These are phyloP conservation scores for Drechslerella coelobrocha DNA, from an alignment of 2,329 filamentous ascomycete species.

Conservation along the genomic window DNA sequence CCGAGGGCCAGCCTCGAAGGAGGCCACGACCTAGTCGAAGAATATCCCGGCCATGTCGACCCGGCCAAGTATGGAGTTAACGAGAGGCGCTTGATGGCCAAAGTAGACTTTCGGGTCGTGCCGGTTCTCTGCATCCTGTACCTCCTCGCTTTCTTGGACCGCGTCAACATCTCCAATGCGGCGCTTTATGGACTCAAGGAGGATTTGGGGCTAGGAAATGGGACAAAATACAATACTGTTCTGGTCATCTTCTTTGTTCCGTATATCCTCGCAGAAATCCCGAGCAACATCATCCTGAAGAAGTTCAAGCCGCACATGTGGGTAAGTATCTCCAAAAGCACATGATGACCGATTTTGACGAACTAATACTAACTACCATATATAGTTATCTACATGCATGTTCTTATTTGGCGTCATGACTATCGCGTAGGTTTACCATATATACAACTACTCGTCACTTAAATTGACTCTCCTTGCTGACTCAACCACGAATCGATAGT, in stretches of 20 bases:
- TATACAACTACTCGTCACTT: constrained; percentile 1
- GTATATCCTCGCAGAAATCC: constrained; percentile 74
- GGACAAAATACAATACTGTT: constrained; percentile 73
- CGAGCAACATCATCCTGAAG: constrained; percentile 76
- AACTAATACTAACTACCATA: not conserved
- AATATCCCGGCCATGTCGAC: constrained; percentile 40
- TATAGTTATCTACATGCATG: constrained; percentile 74
- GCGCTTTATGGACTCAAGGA: constrained; percentile 69
- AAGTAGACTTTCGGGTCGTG: constrained; percentile 74
- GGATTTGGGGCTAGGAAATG: constrained; percentile 67
- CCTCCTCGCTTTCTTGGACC: constrained; percentile 72
- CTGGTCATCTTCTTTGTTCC: constrained; percentile 83
- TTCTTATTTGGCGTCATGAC: constrained; percentile 73
- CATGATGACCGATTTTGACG: not conserved
- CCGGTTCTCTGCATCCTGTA: constrained; percentile 77
- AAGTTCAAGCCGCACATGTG: constrained; percentile 71
- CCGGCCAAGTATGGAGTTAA: constrained; percentile 45
- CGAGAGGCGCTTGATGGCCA: constrained; percentile 70
- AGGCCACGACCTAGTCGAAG: constrained; percentile 37
- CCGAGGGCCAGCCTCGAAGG: constrained; percentile 35
- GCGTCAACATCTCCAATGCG: constrained; percentile 82
- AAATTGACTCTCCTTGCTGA: not conserved
- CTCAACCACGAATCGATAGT: constrained; percentile 7
- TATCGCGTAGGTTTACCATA: too few relatives aligned
- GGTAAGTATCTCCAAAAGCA: constrained; percentile 57